Evolutionary conservation across 306 rosid genomes (phyloP).

Genomic region (Biancaea sappan): DNA sequence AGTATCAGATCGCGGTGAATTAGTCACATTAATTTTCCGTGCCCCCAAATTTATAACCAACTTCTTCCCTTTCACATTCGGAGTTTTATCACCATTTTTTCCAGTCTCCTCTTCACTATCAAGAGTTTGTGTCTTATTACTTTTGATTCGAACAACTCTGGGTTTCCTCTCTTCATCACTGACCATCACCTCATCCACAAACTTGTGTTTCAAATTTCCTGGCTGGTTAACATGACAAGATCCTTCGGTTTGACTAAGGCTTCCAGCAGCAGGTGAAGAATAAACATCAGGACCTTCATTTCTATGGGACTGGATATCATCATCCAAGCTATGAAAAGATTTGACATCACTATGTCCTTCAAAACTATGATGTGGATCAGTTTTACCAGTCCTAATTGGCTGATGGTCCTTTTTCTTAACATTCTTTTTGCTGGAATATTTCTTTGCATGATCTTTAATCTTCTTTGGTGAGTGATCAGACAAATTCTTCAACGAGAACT

Average conservation of each 20-base stretch:
- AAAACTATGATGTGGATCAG: conserved; percentile 48
- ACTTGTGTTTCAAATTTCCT: conserved; percentile 74
- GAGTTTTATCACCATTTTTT: conserved; percentile 59
- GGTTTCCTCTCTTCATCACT: conserved; percentile 82
- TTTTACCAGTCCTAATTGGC: conserved; percentile 45
- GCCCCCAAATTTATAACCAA: conserved; percentile 88
- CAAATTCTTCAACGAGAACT: conserved; percentile 77
- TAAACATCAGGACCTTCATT: conserved; percentile 58
- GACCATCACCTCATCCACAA: conserved; percentile 93
- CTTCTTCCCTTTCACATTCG: conserved; percentile 80
- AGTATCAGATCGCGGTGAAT: conserved; percentile 84
- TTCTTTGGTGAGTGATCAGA: conserved; percentile 75
- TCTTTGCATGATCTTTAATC: conserved; percentile 68
- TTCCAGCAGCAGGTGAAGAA: conserved; percentile 77
- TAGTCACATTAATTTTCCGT: conserved; percentile 80
- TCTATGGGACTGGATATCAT: conserved; percentile 55
- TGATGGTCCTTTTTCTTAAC: conserved; percentile 63
- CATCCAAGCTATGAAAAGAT: conserved; percentile 59
- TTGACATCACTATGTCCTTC: conserved; percentile 67
- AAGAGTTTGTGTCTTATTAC: conserved; percentile 55
- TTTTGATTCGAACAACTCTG: conserved; percentile 75
- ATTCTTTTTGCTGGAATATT: conserved; percentile 62
- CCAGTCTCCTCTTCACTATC: conserved; percentile 78
- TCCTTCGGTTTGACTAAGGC: conserved; percentile 65
- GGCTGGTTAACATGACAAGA: conserved; percentile 54